These are phyloP conservation scores for Eucalyptus regnans DNA, from an alignment of 345 rosid genomes.

Conservation along the genomic window DNA sequence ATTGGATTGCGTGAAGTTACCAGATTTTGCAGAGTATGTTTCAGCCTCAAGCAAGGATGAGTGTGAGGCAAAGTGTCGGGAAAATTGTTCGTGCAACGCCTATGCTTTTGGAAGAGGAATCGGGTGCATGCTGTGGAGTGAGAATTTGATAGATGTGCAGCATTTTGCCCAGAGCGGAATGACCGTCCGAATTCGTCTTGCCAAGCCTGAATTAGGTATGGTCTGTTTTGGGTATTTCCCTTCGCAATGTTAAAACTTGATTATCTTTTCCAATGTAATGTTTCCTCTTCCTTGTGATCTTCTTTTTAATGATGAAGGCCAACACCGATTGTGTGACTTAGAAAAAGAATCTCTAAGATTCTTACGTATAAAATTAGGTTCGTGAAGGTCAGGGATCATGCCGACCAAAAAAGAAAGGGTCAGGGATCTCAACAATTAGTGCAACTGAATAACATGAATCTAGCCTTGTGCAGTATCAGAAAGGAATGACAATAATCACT, in stretches of 20 bases:
- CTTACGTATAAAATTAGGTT: background rate
- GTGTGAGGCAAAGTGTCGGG: background rate
- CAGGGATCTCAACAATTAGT: background rate
- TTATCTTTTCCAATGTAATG: fast-evolving
- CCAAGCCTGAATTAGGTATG: background rate
- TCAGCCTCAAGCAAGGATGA: background rate
- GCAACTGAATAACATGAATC: background rate
- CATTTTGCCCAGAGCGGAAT: fast-evolving
- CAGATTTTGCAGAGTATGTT: background rate
- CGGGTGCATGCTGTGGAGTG: background rate
- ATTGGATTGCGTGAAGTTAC: fast-evolving
- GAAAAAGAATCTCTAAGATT: background rate
- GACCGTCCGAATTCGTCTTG: background rate
- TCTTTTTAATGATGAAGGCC: background rate
- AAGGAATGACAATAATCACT: background rate
- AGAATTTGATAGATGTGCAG: background rate
- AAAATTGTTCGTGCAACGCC: background rate
- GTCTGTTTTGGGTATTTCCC: background rate
- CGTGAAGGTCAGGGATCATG: background rate
- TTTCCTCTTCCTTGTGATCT: background rate
- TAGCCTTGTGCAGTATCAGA: background rate
- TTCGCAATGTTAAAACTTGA: background rate
- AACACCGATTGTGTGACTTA: background rate
- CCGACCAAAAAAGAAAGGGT: background rate
- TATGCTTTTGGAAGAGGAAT: fast-evolving